Percentiles rank a stretch among this genome's conserved stretches.
phyloP scores from a whole-genome alignment of 2,329 filamentous ascomycete genomes.

The Colletotrichum paranaense region DNA sequence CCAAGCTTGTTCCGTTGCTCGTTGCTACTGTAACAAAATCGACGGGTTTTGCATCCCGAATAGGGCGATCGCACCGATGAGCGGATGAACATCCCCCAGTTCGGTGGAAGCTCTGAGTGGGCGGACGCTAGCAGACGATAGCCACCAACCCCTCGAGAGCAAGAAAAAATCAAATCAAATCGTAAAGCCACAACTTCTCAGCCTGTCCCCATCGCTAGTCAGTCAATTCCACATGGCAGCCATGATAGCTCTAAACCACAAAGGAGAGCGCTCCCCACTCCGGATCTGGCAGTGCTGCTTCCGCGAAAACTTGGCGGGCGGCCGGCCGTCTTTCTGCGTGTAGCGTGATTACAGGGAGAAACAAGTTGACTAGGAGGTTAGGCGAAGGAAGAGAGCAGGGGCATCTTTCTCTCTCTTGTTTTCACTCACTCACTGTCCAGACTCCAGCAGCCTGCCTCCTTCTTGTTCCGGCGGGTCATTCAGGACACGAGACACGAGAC shows the following conservation, averaged over 20 bases:
- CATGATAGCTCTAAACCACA: constrained; percentile 31
- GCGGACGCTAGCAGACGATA: constrained; percentile 2
- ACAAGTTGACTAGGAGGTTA: not conserved
- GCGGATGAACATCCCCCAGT: not conserved
- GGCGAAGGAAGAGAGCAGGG: not conserved
- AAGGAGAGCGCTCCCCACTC: constrained; percentile 24
- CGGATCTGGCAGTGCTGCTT: constrained; percentile 32
- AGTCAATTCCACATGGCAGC: constrained; percentile 36
- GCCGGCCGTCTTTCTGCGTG: constrained; percentile 17
- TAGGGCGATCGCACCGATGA: constrained; percentile 14
- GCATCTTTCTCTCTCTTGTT: not conserved
- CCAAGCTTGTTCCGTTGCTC: not conserved
- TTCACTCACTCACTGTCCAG: not conserved
- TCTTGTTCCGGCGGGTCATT: constrained; percentile 2
- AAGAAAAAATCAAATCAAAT: not conserved
- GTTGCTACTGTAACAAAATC: constrained; percentile 11
- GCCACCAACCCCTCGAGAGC: not conserved
- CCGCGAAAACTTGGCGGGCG: constrained; percentile 29
- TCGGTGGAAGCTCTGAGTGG: not conserved
- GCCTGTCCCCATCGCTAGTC: constrained; percentile 15
- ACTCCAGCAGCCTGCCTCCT: not conserved
- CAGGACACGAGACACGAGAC: not conserved
- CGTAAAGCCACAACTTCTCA: not conserved
- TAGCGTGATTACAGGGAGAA: constrained; percentile 3
- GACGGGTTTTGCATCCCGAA: not conserved